phyloP scores from a whole-genome alignment of 371 early-diverging fungal genomes.

The Syncephalastrum sp. region DNA sequence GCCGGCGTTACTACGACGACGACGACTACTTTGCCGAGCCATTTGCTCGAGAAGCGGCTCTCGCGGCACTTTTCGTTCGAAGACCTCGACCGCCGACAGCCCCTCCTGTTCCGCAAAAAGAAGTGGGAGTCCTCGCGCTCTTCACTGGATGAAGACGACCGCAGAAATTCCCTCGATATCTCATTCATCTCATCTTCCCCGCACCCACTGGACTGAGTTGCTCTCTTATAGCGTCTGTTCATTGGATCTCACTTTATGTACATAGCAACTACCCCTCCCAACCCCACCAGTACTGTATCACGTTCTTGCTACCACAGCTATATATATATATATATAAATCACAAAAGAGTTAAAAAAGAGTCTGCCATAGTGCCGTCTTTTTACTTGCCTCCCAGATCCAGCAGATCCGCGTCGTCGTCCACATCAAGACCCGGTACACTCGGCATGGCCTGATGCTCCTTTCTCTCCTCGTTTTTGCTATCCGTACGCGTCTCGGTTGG shows the following conservation, averaged over 20 bases:
- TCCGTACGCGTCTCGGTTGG: no score
- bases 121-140: constrained; percentile 5
- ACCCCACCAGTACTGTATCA: no score
- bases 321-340: not conserved
- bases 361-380: constrained; percentile 1
- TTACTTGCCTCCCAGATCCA: constrained; percentile 8
- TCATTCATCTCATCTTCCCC: not conserved
- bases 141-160: constrained; percentile 10
- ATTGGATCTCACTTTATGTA: constrained; percentile 4
- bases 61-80: constrained; percentile 43
- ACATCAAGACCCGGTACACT: not conserved
- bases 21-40: not conserved
- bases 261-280: not conserved
- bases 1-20: constrained; percentile 5
- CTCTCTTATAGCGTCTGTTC: not conserved
- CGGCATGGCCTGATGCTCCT: not conserved
- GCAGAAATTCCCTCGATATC: constrained; percentile 6
- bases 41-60: constrained; percentile 4
- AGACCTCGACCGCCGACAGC: constrained; percentile 19
- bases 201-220: not conserved
- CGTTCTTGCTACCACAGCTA: not conserved
- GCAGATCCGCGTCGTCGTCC: constrained; percentile 4
- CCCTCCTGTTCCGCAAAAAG: not conserved
- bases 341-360: no score
- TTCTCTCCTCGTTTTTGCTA: not conserved